Conservation (phyloP, 257 asterid genomes). For the Schizonepeta tenuifolia region DNA sequence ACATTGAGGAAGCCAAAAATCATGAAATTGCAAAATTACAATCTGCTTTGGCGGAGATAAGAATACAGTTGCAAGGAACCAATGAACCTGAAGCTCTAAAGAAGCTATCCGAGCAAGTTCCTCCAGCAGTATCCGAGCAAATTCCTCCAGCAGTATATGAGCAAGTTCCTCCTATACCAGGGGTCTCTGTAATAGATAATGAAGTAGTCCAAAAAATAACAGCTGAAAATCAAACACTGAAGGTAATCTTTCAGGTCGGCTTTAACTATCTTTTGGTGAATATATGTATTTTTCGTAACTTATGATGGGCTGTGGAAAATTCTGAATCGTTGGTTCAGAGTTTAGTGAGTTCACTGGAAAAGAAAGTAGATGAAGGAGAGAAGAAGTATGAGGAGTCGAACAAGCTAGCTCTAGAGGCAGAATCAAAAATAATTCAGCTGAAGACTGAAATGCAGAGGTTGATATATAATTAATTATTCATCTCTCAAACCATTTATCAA, state of each 20-base stretch:
- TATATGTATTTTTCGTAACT: slow-evolving; percentile 24
- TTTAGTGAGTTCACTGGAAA: slow-evolving; percentile 64
- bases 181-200: slow-evolving; percentile 52
- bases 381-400: slow-evolving; percentile 65
- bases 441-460: slow-evolving; percentile 81
- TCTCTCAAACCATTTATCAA: slow-evolving; percentile 21
- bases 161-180: slow-evolving; percentile 36
- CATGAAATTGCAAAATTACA: slow-evolving; percentile 63
- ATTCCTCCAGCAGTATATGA: slow-evolving; percentile 24
- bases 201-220: slow-evolving; percentile 58
- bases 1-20: slow-evolving; percentile 62
- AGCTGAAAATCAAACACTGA: slow-evolving; percentile 79
- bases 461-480: slow-evolving; percentile 4
- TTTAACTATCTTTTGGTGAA: slow-evolving; percentile 27
- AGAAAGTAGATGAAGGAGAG: slow-evolving; percentile 70
- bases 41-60: slow-evolving; percentile 63
- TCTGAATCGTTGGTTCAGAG: slow-evolving; percentile 48
- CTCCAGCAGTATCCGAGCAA: slow-evolving; percentile 33
- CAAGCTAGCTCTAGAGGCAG: slow-evolving; percentile 75
- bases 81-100: slow-evolving; percentile 51
- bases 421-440: slow-evolving; percentile 67
- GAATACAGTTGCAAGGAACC: slow-evolving; percentile 55
- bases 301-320: slow-evolving; percentile 23
- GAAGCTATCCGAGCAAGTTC: slow-evolving; percentile 31
- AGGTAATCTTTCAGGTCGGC: slow-evolving; percentile 39